A percentile compares a stretch with the other conserved stretches of the same genome.
Evolutionary conservation across 345 rosid genomes (phyloP).

Genomic region (Eucalyptus coolabah): DNA sequence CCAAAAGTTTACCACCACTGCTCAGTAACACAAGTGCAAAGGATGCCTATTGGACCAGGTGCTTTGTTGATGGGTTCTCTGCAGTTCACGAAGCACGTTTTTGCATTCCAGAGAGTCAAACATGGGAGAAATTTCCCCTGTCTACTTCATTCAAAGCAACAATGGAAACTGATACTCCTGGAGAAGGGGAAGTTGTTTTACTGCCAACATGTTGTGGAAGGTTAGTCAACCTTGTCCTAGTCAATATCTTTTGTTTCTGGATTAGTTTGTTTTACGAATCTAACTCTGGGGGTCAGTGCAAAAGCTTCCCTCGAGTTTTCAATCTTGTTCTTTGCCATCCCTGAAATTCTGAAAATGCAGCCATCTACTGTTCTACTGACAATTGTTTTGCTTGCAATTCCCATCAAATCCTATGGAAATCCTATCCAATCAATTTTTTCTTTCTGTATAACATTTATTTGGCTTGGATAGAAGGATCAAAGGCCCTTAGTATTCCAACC

Average conservation of each 20-base stretch:
- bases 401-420: background rate
- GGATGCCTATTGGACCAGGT: constrained; percentile 48
- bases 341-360: background rate
- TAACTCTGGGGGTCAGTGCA: background rate
- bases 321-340: background rate
- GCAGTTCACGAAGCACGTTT: constrained; percentile 40
- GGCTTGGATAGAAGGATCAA: background rate
- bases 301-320: background rate
- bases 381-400: background rate
- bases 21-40: constrained; percentile 8
- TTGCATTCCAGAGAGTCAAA: constrained; percentile 71
- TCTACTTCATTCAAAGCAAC: constrained; percentile 32
- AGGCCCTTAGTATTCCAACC: background rate
- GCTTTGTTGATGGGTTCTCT: constrained; percentile 48
- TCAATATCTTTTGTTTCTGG: background rate
- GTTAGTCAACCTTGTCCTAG: constrained; percentile 9
- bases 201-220: constrained; percentile 70
- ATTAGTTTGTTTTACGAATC: background rate
- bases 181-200: constrained; percentile 40
- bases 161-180: constrained; percentile 15
- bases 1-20: constrained; percentile 15
- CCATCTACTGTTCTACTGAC: fast-evolving
- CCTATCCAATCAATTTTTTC: background rate
- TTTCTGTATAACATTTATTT: background rate
- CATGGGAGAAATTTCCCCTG: constrained; percentile 68